Evolutionary conservation across 2,329 filamentous ascomycete genomes (phyloP).

Genomic region (Lecanosticta acicola): DNA sequence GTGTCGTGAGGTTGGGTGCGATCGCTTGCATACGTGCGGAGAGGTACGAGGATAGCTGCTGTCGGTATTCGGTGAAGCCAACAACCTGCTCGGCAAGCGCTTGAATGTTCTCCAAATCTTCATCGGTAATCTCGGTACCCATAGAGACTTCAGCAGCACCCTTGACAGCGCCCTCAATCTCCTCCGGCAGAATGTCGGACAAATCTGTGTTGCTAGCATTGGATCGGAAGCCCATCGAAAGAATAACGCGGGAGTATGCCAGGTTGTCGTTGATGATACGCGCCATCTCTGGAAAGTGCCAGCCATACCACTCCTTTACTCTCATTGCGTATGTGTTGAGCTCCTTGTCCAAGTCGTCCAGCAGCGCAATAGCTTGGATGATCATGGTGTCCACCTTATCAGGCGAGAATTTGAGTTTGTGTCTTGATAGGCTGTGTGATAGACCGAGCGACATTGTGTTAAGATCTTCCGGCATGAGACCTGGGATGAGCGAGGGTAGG

Average conservation of each 20-base stretch:
- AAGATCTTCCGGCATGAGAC: slow-evolving; percentile 76
- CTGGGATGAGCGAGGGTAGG: slow-evolving; percentile 82
- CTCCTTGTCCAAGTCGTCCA: slow-evolving; percentile 98
- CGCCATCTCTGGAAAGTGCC: slow-evolving; percentile 98
- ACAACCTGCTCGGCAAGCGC: slow-evolving; percentile 90
- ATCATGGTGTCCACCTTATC: slow-evolving; percentile 99
- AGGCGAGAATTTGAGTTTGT: slow-evolving; percentile 97
- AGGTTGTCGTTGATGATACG: slow-evolving; percentile 97
- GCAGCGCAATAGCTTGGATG: slow-evolving; percentile 86
- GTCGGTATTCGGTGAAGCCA: slow-evolving; percentile 82
- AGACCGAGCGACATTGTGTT: slow-evolving; percentile 94
- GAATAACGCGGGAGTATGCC: slow-evolving; percentile 82
- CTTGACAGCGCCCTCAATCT: slow-evolving; percentile 88
- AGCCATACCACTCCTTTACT: slow-evolving; percentile 99
- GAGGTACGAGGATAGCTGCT: slow-evolving; percentile 82
- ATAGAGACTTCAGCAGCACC: slow-evolving; percentile 93
- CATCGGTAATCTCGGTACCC: slow-evolving; percentile 92
- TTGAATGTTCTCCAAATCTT: slow-evolving; percentile 90
- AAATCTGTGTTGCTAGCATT: slow-evolving; percentile 72
- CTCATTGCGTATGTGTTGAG: slow-evolving; percentile 98
- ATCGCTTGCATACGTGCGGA: slow-evolving; percentile 93
- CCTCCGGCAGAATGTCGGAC: slow-evolving; percentile 86
- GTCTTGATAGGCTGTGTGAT: slow-evolving; percentile 90
- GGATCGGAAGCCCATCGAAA: slow-evolving; percentile 82
- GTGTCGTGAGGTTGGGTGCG: slow-evolving; percentile 87